Base-by-base conservation (phyloP, 768 basidiomycete species). In the Lentinula guzmanii region DNA sequence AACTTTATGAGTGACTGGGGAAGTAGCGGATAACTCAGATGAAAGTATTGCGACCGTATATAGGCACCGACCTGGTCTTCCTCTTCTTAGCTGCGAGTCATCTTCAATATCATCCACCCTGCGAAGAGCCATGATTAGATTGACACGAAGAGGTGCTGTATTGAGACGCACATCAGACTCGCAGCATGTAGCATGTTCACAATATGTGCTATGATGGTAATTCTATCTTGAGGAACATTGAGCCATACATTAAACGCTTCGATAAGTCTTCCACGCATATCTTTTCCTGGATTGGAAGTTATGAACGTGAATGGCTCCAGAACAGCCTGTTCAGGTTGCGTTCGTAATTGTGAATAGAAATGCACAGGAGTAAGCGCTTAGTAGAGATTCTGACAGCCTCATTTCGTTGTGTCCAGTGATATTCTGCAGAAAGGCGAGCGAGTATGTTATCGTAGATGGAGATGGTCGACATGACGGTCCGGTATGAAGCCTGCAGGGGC, bases 61-160 rank as follows among this genome's bases (percentile, higher is more conserved):
- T 41, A 5, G 28, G 9, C 9, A 67, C 76, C 37, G 68, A 81
- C 90, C 91, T 68, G 95, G 95, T 34, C 84, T 80, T 2, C 96
- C 97, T 65, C 96, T 75, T 21, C 95, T 81, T 42, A 97, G 77
- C 65, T 93, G 90, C 0, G 91, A 90, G 61, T 90, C 90, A 64
- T 97, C 95, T 72, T 97, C 92, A 43, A 97, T 95, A 70, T 97
- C 95, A 69, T 97, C 95, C 64, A 97, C 83, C 71, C 94, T 97
- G 71, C 6, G 56, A 4, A 52, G 48, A 52, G 13, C 62, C 52
- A 8, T 45, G 58, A 28, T 63, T 41, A 42, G 31, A 58, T 41
- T 11, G n/a, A n/a, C 34, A 46, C 34, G 34, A 31, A 18, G 33
- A 57, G 1, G 13, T 35, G 39, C 39, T 11, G 21, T 31, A 33